phyloP scores from a whole-genome alignment of 2,329 filamentous ascomycete species.

The Mollisiaceae sp. region DNA sequence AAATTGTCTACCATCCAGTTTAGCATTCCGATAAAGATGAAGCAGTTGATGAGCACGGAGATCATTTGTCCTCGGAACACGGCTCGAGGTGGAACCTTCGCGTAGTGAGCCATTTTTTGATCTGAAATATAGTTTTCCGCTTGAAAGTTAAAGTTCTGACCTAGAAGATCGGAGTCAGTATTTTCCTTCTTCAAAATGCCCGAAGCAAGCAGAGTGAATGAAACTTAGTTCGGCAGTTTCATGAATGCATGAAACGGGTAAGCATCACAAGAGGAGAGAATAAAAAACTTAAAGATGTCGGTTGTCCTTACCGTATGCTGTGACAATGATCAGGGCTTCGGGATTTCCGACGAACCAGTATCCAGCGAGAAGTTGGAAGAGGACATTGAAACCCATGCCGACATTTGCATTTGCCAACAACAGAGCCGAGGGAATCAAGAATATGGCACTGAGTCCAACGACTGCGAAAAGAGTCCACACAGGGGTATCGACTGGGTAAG shows the following conservation, averaged over 20 bases:
- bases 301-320: not conserved
- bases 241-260: not conserved
- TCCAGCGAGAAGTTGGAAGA: constrained; percentile 23
- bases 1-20: constrained; percentile 20
- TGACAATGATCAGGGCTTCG: not conserved
- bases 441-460: constrained; percentile 51
- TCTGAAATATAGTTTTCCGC: constrained; percentile 39
- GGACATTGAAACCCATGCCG: constrained; percentile 42
- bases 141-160: constrained; percentile 1
- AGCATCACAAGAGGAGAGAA: not conserved
- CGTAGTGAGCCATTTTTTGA: constrained; percentile 45
- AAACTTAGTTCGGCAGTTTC: no score
- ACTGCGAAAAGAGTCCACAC: constrained; percentile 59
- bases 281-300: not conserved
- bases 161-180: not conserved
- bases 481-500: constrained; percentile 45
- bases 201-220: no score
- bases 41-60: constrained; percentile 21
- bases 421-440: constrained; percentile 53
- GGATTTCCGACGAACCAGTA: constrained; percentile 7
- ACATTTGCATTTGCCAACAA: constrained; percentile 55
- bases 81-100: constrained; percentile 43
- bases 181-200: no score
- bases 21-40: constrained; percentile 21
- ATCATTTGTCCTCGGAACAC: constrained; percentile 42